Evolutionary conservation across 2,329 filamentous ascomycete genomes (phyloP).

Genomic region (Colletotrichum sansevieriae): DNA sequence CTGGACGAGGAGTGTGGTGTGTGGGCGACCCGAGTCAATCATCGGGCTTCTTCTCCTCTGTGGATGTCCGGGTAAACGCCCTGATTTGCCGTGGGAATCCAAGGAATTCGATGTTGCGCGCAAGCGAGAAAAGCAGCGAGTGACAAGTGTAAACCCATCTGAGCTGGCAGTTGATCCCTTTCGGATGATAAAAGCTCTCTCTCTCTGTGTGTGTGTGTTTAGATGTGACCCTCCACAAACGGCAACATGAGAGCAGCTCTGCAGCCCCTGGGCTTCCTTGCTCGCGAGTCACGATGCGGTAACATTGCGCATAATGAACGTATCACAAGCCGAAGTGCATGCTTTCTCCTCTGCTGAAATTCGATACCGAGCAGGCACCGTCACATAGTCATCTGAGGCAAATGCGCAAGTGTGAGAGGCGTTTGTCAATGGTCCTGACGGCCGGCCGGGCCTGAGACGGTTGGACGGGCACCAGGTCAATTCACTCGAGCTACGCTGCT

Average conservation of each 20-base stretch:
- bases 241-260: slow-evolving; percentile 6
- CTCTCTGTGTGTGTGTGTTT: too few relatives aligned
- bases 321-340: slow-evolving; percentile 25
- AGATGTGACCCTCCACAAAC: slow-evolving; percentile 14
- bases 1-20: neutral
- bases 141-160: neutral
- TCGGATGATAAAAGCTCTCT: neutral
- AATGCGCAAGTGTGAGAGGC: slow-evolving; percentile 11
- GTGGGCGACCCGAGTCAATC: slow-evolving; percentile 11
- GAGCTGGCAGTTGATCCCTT: neutral
- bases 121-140: slow-evolving; percentile 6
- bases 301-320: slow-evolving; percentile 7
- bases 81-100: slow-evolving; percentile 1
- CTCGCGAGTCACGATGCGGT: slow-evolving; percentile 10
- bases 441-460: slow-evolving; percentile 12
- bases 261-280: slow-evolving; percentile 4
- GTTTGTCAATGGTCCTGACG: slow-evolving; percentile 13
- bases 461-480: slow-evolving; percentile 21
- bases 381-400: slow-evolving; percentile 16
- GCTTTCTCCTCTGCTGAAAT: neutral
- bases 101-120: slow-evolving; percentile 3
- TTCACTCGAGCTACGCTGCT: neutral
- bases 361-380: slow-evolving; percentile 2
- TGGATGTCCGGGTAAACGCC: neutral
- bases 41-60: neutral